These are phyloP conservation scores for Cytospora piceicola DNA, from an alignment of 2,329 filamentous ascomycete genomes.

Conservation along the genomic window DNA sequence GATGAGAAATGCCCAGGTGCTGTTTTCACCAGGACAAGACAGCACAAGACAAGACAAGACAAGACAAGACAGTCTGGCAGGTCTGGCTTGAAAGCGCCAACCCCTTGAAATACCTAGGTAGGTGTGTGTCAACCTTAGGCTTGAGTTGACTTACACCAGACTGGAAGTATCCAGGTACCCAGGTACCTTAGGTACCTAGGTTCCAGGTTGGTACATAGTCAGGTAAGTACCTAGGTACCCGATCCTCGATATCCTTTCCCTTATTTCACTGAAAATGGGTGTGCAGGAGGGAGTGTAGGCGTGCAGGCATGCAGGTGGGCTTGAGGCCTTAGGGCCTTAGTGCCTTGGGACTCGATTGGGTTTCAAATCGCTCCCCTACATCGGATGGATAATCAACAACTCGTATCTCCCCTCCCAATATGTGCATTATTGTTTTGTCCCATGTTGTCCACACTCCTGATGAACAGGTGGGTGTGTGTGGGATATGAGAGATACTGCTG, in stretches of 20 bases:
- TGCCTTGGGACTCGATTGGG: not conserved
- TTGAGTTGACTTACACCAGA: not conserved
- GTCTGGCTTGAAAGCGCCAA: not conserved
- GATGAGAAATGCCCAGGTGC: conserved; percentile 1
- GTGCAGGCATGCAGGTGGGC: not conserved
- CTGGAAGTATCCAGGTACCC: not conserved
- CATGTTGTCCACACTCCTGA: not conserved
- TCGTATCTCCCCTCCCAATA: not conserved
- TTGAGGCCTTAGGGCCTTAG: not conserved
- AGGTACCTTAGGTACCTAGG: too few relatives aligned
- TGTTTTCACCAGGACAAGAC: not conserved
- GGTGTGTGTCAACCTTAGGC: too few relatives aligned
- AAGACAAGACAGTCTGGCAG: not conserved
- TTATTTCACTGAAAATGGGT: not conserved
- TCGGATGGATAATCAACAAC: not conserved
- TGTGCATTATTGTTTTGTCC: not conserved
- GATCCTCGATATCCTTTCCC: not conserved
- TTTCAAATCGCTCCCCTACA: not conserved
- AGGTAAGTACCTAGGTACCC: not conserved
- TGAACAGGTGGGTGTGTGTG: not conserved
- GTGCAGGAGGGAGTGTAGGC: too few relatives aligned
- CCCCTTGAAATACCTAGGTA: too few relatives aligned
- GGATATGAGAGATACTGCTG: not conserved
- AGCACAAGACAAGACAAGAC: not conserved
- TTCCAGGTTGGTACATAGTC: too few relatives aligned